Conservation (phyloP, 495 filamentous ascomycete species). For the Penicillium chermesinum region DNA sequence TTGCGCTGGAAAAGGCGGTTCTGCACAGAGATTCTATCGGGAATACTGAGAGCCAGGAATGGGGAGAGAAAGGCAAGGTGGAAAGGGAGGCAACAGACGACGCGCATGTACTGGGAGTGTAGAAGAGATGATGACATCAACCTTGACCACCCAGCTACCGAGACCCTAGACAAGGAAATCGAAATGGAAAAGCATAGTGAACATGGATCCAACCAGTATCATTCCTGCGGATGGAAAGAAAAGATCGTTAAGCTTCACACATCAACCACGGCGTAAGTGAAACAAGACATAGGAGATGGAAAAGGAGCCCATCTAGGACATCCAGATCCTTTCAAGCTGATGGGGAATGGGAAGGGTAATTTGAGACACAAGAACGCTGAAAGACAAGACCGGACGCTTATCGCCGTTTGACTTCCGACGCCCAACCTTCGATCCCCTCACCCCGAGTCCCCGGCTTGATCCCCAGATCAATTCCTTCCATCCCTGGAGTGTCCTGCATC, state of each 20-base stretch:
- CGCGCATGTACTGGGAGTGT: too few relatives aligned
- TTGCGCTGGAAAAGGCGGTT: not conserved
- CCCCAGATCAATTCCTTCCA: conserved; percentile 71
- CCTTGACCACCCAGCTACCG: conserved; percentile 5
- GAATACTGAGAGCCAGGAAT: not conserved
- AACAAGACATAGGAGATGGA: conserved; percentile 9
- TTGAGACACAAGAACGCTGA: conserved; percentile 8
- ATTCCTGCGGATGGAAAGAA: conserved; percentile 12
- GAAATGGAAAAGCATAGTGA: not conserved
- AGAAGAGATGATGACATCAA: too few relatives aligned
- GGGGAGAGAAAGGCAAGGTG: conserved; percentile 3
- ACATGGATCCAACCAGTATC: conserved; percentile 10
- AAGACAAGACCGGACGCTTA: conserved; percentile 24
- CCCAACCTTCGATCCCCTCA: conserved; percentile 96
- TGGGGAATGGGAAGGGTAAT: conserved; percentile 6
- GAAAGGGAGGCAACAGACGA: not conserved
- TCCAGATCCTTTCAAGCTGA: conserved; percentile 2
- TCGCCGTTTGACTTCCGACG: conserved; percentile 81
- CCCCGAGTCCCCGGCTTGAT: conserved; percentile 75
- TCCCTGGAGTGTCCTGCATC: conserved; percentile 76
- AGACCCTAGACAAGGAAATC: not conserved
- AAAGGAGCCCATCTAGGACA: conserved; percentile 12
- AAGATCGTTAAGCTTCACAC: conserved; percentile 21
- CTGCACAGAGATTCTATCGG: not conserved
- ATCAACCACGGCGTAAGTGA: conserved; percentile 8